phyloP scores from a whole-genome alignment of 768 basidiomycete species.

The Tulasnella sp. region DNA sequence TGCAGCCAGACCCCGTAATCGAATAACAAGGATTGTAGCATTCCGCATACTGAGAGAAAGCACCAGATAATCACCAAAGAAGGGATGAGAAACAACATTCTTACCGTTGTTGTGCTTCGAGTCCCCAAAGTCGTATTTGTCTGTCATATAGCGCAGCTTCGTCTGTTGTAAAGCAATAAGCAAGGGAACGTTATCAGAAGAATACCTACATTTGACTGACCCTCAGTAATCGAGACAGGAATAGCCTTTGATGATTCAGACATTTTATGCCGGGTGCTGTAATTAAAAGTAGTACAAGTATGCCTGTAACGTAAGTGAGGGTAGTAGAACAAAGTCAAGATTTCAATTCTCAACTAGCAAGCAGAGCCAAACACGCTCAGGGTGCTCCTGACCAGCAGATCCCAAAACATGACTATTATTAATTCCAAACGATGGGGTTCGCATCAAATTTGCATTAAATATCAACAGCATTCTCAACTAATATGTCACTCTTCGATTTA shows the following conservation, averaged over 20 bases:
- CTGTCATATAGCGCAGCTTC: constrained; percentile 87
- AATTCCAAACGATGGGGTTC: no score
- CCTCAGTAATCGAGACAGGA: constrained; percentile 24
- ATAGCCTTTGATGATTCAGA: constrained; percentile 9
- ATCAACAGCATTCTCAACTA: no score
- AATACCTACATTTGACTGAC: constrained; percentile 22
- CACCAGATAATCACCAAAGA: background rate
- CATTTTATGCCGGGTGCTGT: no score
- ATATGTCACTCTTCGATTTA: no score
- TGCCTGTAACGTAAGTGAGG: no score
- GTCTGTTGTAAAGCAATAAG: constrained; percentile 26
- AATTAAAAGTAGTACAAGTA: no score
- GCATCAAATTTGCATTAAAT: no score
- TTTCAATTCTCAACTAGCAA: no score
- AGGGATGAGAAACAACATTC: constrained; percentile 16
- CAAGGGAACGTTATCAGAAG: background rate
- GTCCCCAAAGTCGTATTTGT: constrained; percentile 94
- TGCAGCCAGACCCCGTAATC: constrained; percentile 70
- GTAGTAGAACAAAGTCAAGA: no score
- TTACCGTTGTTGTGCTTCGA: constrained; percentile 92
- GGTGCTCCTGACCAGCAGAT: no score
- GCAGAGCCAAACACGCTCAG: no score
- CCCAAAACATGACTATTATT: no score
- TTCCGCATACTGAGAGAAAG: constrained; percentile 64
- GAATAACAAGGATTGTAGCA: constrained; percentile 74